phyloP scores from a whole-genome alignment of 495 filamentous ascomycete genomes.

The Penicillium lagena region DNA sequence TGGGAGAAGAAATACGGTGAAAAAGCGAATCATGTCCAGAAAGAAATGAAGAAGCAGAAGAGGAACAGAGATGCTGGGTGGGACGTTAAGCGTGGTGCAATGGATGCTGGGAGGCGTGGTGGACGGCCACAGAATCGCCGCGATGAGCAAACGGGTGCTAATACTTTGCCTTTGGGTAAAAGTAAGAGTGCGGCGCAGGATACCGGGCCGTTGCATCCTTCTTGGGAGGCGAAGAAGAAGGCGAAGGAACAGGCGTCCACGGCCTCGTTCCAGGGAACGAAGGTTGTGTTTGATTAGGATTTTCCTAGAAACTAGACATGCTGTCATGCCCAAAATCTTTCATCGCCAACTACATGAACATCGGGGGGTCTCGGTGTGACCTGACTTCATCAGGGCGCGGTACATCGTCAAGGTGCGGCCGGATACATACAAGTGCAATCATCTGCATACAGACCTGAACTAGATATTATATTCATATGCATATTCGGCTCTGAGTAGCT shows the following conservation, averaged over 20 bases:
- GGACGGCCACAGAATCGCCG: slow-evolving; percentile 11
- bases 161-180: slow-evolving; percentile 12
- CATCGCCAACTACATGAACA: neutral
- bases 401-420: no score
- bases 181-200: slow-evolving; percentile 37
- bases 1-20: slow-evolving; percentile 90
- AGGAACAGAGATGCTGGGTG: slow-evolving; percentile 38
- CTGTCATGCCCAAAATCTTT: neutral
- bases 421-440: neutral
- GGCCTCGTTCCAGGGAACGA: slow-evolving; percentile 75
- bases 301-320: no score
- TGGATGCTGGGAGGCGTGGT: slow-evolving; percentile 14
- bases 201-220: slow-evolving; percentile 76
- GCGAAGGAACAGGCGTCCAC: slow-evolving; percentile 62
- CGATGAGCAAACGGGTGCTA: slow-evolving; percentile 3
- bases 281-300: slow-evolving; percentile 77
- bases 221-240: slow-evolving; percentile 85
- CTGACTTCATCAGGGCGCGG: no score
- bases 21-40: slow-evolving; percentile 65
- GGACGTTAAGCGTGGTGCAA: slow-evolving; percentile 42
- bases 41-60: slow-evolving; percentile 21
- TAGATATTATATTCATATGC: neutral
- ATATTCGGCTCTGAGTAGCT: neutral
- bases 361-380: no score
- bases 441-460: neutral